phyloP scores from a whole-genome alignment of 352 stramenopile genomes.

The Pythium biforme region DNA sequence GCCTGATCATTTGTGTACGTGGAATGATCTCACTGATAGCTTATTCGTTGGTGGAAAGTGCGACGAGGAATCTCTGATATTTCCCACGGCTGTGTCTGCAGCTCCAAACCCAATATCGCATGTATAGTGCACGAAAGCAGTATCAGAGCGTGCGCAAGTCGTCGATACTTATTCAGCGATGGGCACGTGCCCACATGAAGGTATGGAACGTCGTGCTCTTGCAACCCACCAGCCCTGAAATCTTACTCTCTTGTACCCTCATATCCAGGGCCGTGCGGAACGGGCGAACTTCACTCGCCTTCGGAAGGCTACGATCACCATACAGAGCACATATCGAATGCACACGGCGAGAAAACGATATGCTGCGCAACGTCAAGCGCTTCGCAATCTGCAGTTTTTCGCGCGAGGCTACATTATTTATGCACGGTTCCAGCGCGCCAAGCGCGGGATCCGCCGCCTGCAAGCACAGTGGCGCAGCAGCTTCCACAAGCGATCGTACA shows the following conservation, averaged over 20 bases:
- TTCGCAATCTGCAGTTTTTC: slow-evolving; percentile 33
- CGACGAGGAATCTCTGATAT: background rate
- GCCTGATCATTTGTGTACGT: slow-evolving; percentile 65
- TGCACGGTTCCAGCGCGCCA: slow-evolving; percentile 43
- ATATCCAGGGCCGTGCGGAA: slow-evolving; percentile 34
- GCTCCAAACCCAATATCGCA: slow-evolving; percentile 73
- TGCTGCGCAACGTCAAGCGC: slow-evolving; percentile 29
- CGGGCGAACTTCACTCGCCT: slow-evolving; percentile 31
- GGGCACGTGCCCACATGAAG: slow-evolving; percentile 49
- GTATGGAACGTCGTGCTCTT: slow-evolving; percentile 25
- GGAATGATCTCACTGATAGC: background rate
- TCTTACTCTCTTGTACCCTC: background rate
- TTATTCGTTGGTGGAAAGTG: background rate
- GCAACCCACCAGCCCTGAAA: no score
- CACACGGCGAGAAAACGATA: slow-evolving; percentile 25
- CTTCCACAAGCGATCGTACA: slow-evolving; percentile 62
- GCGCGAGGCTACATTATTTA: slow-evolving; percentile 46
- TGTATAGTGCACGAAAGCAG: slow-evolving; percentile 58
- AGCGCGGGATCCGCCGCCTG: slow-evolving; percentile 49
- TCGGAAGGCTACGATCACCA: slow-evolving; percentile 36
- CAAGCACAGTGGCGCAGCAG: slow-evolving; percentile 69
- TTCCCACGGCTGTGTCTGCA: slow-evolving; percentile 19
- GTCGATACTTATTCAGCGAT: slow-evolving; percentile 52
- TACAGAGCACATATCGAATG: slow-evolving; percentile 48
- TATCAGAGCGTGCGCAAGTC: slow-evolving; percentile 40